These are phyloP conservation scores for Zoysia japonica DNA, from an alignment of 176 grass and related monocot genomes.

Conservation along the genomic window DNA sequence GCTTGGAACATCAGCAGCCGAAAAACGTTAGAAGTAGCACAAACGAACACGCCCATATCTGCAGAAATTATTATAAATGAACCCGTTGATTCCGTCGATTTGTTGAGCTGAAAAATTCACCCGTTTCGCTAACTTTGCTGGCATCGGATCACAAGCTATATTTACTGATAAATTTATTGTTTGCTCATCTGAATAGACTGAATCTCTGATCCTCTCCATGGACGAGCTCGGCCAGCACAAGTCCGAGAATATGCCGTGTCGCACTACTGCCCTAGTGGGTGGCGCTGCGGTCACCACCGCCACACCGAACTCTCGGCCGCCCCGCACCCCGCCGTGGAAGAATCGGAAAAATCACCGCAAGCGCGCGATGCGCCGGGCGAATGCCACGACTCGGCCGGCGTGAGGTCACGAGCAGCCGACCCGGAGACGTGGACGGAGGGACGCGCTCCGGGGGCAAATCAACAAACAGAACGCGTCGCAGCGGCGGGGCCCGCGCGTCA, in stretches of 20 bases:
- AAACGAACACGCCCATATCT: too few relatives aligned
- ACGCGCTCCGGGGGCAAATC: conserved; percentile 40
- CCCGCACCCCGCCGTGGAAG: not conserved
- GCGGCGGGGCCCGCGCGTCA: conserved; percentile 40
- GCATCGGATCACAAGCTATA: not conserved
- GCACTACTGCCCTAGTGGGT: conserved; percentile 21
- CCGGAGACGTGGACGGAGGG: conserved; percentile 39
- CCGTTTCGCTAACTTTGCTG: not conserved
- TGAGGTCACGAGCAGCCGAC: conserved; percentile 1
- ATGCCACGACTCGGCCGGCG: not conserved
- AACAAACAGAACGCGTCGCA: conserved; percentile 40
- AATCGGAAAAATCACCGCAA: conserved; percentile 19
- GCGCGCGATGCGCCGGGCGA: not conserved
- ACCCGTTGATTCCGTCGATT: not conserved
- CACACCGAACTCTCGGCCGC: not conserved
- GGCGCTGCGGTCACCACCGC: conserved; percentile 11
- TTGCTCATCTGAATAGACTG: not conserved
- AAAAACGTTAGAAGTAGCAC: too few relatives aligned
- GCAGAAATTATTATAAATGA: too few relatives aligned
- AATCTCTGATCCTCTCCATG: not conserved
- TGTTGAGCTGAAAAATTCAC: not conserved
- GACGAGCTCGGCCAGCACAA: not conserved
- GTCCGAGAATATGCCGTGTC: conserved; percentile 30
- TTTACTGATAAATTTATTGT: not conserved
- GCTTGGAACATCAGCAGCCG: too few relatives aligned